Conservation (phyloP, 1,284 basidiomycete species). For the Sphaerobolus stellatus region DNA sequence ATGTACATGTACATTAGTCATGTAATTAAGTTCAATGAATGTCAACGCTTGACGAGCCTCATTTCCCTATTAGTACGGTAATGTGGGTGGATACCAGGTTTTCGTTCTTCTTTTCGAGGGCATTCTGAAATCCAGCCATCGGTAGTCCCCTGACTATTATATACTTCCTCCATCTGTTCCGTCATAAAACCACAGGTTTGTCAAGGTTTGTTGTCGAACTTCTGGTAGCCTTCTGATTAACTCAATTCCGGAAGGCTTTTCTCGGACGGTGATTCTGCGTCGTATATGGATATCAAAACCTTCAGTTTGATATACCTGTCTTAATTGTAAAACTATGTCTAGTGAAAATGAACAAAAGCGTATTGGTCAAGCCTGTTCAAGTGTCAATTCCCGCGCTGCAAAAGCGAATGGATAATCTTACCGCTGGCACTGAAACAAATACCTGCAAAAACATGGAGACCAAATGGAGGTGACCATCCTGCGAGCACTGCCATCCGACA, state of each 20-base stretch:
- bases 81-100: no score
- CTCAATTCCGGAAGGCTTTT: constrained; percentile 1
- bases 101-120: no score
- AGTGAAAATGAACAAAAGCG: constrained; percentile 9
- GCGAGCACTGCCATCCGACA: constrained; percentile 3
- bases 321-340: constrained; percentile 9
- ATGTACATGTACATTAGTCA: no score
- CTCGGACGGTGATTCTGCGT: constrained; percentile 8
- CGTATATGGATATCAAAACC: constrained; percentile 4
- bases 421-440: constrained; percentile 1
- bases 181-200: no score
- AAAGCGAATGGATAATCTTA: background rate
- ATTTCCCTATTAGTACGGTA: no score
- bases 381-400: background rate
- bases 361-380: constrained; percentile 4
- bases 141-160: no score
- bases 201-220: no score
- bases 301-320: background rate
- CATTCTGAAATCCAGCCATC: no score
- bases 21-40: no score
- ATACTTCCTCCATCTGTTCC: no score
- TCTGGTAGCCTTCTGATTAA: background rate
- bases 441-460: background rate
- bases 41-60: no score
- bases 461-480: constrained; percentile 3